These are phyloP conservation scores for Cryptococcus sp. DNA, from an alignment of 1,284 basidiomycete species.

Conservation along the genomic window DNA sequence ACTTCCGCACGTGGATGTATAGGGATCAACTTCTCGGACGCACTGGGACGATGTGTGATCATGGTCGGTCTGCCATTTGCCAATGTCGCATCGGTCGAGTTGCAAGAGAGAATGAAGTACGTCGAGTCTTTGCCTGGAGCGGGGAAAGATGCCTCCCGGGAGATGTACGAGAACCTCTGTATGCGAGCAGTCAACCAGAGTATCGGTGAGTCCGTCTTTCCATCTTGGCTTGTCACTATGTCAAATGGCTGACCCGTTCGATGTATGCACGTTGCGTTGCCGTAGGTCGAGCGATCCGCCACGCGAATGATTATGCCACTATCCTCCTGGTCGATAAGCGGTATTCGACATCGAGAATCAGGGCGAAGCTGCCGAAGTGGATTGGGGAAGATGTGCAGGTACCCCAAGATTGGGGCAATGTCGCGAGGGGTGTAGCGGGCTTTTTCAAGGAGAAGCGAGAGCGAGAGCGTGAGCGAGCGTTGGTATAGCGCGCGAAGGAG, in stretches of 20 bases:
- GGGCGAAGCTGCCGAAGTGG: conserved; percentile 81
- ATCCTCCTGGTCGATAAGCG: conserved; percentile 78
- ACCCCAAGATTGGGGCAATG: conserved; percentile 70
- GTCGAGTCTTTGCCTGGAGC: conserved; percentile 59
- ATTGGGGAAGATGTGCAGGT: conserved; percentile 68
- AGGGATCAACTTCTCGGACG: conserved; percentile 89
- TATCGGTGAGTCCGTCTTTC: conserved; percentile 66
- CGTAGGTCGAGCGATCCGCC: conserved; percentile 83
- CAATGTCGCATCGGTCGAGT: conserved; percentile 83
- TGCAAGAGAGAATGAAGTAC: conserved; percentile 88
- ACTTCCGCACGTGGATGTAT: neutral
- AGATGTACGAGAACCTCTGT: conserved; percentile 89
- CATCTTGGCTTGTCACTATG: neutral
- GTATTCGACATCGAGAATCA: conserved; percentile 68
- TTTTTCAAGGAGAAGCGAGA: conserved; percentile 62
- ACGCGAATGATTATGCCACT: conserved; percentile 81
- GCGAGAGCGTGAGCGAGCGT: conserved; percentile 10
- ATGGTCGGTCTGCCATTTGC: conserved; percentile 93
- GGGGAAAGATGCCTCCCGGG: conserved; percentile 71
- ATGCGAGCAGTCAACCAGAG: conserved; percentile 97
- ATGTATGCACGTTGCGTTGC: neutral
- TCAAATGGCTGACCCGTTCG: neutral
- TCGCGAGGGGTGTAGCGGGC: conserved; percentile 66
- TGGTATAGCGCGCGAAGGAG: neutral
- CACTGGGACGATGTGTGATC: conserved; percentile 83